phyloP scores from a whole-genome alignment of 768 basidiomycete genomes.

The Porphyrellus cyaneotinctus region DNA sequence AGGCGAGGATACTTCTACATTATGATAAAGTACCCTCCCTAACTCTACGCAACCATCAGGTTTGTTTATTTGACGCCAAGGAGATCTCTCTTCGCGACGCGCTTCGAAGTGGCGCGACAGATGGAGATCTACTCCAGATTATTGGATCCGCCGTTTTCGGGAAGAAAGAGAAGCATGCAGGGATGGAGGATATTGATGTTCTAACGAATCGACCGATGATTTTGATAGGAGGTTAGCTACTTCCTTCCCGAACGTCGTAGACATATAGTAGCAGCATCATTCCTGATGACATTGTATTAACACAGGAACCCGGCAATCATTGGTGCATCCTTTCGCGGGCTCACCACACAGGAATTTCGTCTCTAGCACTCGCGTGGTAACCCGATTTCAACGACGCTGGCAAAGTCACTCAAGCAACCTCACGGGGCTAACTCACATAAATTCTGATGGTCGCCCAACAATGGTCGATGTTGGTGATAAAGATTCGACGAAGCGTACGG shows the following conservation, averaged over 20 bases:
- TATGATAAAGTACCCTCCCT: neutral
- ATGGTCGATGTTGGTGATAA: slow-evolving; percentile 86
- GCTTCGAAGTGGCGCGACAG: slow-evolving; percentile 60
- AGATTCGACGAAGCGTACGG: slow-evolving; percentile 53
- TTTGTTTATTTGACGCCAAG: slow-evolving; percentile 82
- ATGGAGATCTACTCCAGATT: slow-evolving; percentile 55
- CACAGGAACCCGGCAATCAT: slow-evolving; percentile 16
- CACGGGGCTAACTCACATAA: slow-evolving; percentile 64
- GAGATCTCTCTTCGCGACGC: slow-evolving; percentile 79
- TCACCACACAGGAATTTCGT: neutral
- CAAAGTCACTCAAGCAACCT: slow-evolving; percentile 11
- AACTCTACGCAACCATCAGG: slow-evolving; percentile 39
- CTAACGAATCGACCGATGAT: slow-evolving; percentile 85
- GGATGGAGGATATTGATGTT: slow-evolving; percentile 79
- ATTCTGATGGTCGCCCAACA: slow-evolving; percentile 59
- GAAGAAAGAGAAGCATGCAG: slow-evolving; percentile 80
- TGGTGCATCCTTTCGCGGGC: neutral
- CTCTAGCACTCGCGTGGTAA: neutral
- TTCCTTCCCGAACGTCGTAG: slow-evolving; percentile 24
- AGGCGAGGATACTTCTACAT: slow-evolving; percentile 41
- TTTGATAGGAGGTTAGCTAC: slow-evolving; percentile 86
- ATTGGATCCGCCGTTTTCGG: slow-evolving; percentile 62
- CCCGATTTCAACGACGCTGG: slow-evolving; percentile 22
- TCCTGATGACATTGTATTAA: slow-evolving; percentile 26
- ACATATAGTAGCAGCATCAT: slow-evolving; percentile 14